These are phyloP conservation scores for Arxiozyma bovina DNA, from an alignment of 1,139 yeast genomes.

Conservation along the genomic window DNA sequence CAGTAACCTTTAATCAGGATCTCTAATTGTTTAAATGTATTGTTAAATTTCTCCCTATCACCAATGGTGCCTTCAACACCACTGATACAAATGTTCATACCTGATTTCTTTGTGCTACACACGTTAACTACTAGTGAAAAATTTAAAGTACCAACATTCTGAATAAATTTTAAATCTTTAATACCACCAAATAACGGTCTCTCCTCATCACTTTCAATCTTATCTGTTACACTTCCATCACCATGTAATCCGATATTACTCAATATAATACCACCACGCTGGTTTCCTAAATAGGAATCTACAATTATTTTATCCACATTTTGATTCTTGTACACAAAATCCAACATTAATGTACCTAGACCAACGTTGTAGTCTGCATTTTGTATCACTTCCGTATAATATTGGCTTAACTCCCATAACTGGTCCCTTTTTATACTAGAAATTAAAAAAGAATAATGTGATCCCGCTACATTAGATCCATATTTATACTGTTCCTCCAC, in stretches of 20 bases:
- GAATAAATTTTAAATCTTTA: constrained; percentile 18
- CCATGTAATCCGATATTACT: constrained; percentile 22
- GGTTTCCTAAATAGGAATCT: constrained; percentile 14
- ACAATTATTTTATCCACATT: constrained; percentile 18
- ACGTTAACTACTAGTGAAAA: constrained; percentile 19
- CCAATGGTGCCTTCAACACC: constrained; percentile 15
- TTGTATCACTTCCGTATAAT: constrained; percentile 14
- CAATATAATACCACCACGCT: constrained; percentile 20
- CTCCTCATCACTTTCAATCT: too few relatives aligned
- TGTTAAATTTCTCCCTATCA: not conserved
- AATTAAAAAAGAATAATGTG: constrained; percentile 19
- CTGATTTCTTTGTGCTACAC: constrained; percentile 18
- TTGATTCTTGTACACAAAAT: constrained; percentile 11
- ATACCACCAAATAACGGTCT: not conserved
- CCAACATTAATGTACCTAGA: constrained; percentile 20
- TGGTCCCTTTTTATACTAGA: constrained; percentile 15
- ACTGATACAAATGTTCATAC: constrained; percentile 19
- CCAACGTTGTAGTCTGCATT: constrained; percentile 16
- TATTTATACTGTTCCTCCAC: constrained; percentile 15
- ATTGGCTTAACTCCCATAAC: constrained; percentile 18
- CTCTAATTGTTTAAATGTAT: not conserved
- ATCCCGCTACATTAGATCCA: constrained; percentile 25
- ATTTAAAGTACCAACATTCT: constrained; percentile 19
- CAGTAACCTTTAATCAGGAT: not conserved
- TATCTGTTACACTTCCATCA: not conserved